These are phyloP conservation scores for Daldinia eschscholtzii DNA, from an alignment of 2,329 filamentous ascomycete genomes.

Conservation along the genomic window DNA sequence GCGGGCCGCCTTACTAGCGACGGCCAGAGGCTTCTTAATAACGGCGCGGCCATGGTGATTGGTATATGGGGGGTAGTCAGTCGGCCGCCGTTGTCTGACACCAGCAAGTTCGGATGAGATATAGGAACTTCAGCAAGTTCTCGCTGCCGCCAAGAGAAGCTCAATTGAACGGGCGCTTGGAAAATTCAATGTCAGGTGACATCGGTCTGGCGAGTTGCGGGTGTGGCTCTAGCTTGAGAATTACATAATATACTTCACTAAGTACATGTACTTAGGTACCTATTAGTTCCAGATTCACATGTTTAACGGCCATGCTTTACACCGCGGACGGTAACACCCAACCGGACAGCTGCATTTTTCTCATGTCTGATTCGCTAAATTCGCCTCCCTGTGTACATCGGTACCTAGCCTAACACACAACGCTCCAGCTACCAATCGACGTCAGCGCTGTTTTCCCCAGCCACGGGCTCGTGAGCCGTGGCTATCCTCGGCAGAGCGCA, in stretches of 20 bases:
- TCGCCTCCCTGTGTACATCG: background rate
- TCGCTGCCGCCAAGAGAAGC: background rate
- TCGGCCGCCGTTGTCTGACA: slow-evolving; percentile 10
- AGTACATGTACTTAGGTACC: background rate
- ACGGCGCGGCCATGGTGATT: slow-evolving; percentile 49
- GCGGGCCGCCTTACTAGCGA: slow-evolving; percentile 51
- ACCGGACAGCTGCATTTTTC: slow-evolving; percentile 25
- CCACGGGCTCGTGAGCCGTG: slow-evolving; percentile 36
- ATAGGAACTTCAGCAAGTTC: slow-evolving; percentile 4
- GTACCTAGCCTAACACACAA: background rate
- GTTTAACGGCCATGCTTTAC: background rate
- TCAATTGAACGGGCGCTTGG: slow-evolving; percentile 26
- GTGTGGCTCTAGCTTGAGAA: slow-evolving; percentile 8
- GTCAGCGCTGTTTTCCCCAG: slow-evolving; percentile 33
- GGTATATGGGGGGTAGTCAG: background rate
- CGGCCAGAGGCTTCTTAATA: slow-evolving; percentile 51
- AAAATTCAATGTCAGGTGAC: slow-evolving; percentile 43
- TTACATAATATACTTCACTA: background rate
- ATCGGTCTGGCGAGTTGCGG: slow-evolving; percentile 29
- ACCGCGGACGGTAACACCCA: slow-evolving; percentile 17
- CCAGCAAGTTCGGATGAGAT: slow-evolving; percentile 4
- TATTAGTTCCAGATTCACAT: slow-evolving; percentile 2
- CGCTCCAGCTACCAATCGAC: slow-evolving; percentile 28
- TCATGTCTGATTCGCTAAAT: slow-evolving; percentile 11
- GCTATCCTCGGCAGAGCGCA: slow-evolving; percentile 47